Evolutionary conservation across 176 grass and related monocot species (phyloP).

Genomic region (Bolboschoenus planiculmis): DNA sequence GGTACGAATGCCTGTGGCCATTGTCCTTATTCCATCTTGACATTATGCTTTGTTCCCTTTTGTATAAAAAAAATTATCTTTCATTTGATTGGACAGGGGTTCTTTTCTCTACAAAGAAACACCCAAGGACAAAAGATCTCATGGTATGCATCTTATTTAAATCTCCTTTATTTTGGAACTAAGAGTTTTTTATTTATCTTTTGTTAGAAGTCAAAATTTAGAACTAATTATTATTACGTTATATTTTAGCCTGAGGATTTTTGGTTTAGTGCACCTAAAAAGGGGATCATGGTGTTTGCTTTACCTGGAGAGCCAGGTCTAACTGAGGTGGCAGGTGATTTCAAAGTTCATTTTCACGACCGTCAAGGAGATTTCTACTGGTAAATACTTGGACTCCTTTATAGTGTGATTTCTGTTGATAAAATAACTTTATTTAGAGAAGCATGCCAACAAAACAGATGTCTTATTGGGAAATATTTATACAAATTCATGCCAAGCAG

Average conservation of each 20-base stretch:
- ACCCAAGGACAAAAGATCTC: constrained; percentile 94
- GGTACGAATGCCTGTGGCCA: constrained; percentile 22
- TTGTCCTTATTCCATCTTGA: not conserved
- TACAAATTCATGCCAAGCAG: too few relatives aligned
- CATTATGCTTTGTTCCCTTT: not conserved
- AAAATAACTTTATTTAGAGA: too few relatives aligned
- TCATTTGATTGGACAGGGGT: constrained; percentile 42
- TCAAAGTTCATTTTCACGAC: constrained; percentile 96
- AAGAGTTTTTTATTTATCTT: constrained; percentile 2
- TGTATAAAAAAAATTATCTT: not conserved
- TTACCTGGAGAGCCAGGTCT: constrained; percentile 93
- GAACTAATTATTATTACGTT: constrained; percentile 26
- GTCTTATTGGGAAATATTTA: too few relatives aligned
- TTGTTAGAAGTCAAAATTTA: not conserved
- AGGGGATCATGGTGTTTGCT: constrained; percentile 97
- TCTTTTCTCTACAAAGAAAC: constrained; percentile 92
- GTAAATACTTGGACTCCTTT: constrained; percentile 31
- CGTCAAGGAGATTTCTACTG: constrained; percentile 98
- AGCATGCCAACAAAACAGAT: too few relatives aligned
- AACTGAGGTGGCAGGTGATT: constrained; percentile 81
- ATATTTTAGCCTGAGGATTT: constrained; percentile 98
- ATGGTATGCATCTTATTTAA: constrained; percentile 43
- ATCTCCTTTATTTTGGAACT: constrained; percentile 9
- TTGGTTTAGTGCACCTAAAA: constrained; percentile 97
- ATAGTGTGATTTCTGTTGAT: constrained; percentile 11